Evolutionary conservation across 2,329 filamentous ascomycete species (phyloP), one percentile per base, ranked within the genome.

Genomic region (Arachnomyces sp.): DNA sequence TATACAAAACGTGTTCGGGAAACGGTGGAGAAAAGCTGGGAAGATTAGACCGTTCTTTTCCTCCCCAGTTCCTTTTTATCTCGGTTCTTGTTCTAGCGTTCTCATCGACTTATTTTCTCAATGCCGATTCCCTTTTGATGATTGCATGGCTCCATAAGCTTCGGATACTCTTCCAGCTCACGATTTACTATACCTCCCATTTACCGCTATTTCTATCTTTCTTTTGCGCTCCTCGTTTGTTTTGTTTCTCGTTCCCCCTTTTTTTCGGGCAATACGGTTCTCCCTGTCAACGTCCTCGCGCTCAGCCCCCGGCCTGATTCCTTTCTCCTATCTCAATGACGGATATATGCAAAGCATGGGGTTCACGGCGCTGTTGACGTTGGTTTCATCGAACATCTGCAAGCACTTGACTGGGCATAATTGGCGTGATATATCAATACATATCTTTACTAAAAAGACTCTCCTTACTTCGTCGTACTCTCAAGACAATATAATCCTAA

Each of bases 21-120:
- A 71, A 95, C 90, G 0, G 92, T 98, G 12, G 92, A 98, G 73
- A 96, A 95, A 78, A 96, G 90, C 70, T 98, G 92, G 92, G 92
- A 96, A 49, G 90, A 95, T 57, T 94, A 62, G 57, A 31, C 12
- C 28, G 11, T 9, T 53, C 62, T 76, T 74, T 73, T 77, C 75
- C 32, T 28, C n/a, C 30, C 30, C 9, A n/a, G 36, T 25, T 28
- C 18, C 15, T 21, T 36, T 11, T 30, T 25, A 33, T 12, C 29
- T 38, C 36, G 36, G 31, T 30, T 38, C 37, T 21, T 29, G 16
- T 34, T 48, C 17, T 30, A 42, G 12, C 8, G 16, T 12, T 14
- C 11, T n/a, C 6, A 9, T 9, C 21, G 9, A 25, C 21, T 25
- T n/a, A n/a, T n/a, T 5, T 9, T 25, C 21, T 25, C 21, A 25